Percentiles rank a stretch among this genome's conserved stretches.
These are phyloP conservation scores for Tagetes erecta DNA, from an alignment of 129 eudicot species.

Conservation along the genomic window DNA sequence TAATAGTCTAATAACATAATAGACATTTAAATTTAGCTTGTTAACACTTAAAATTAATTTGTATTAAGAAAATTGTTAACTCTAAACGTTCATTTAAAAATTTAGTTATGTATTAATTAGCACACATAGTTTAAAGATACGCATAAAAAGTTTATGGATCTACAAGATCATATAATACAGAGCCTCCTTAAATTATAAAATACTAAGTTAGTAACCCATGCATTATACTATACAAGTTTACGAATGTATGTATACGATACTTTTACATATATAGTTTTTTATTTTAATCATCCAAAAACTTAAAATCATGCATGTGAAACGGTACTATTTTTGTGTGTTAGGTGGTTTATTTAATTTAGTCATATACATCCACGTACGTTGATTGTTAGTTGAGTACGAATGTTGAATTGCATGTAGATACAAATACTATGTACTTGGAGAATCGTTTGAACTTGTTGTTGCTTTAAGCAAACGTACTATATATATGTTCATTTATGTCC, in stretches of 20 bases:
- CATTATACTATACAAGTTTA: too few relatives aligned
- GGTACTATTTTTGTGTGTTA: not conserved
- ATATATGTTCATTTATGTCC: slow-evolving; percentile 13
- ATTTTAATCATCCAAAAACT: too few relatives aligned
- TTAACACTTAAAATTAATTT: not conserved
- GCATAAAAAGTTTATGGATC: too few relatives aligned
- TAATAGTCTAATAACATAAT: not conserved
- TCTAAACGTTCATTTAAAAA: not conserved
- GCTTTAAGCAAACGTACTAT: slow-evolving; percentile 27
- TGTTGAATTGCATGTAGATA: not conserved
- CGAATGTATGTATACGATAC: too few relatives aligned
- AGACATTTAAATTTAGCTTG: not conserved
- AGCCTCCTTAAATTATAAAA: too few relatives aligned
- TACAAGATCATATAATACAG: too few relatives aligned
- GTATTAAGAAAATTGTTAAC: not conserved
- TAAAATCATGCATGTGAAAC: not conserved
- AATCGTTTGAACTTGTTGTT: slow-evolving; percentile 32
- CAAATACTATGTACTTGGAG: slow-evolving; percentile 27
- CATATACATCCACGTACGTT: not conserved
- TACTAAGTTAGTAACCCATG: too few relatives aligned
- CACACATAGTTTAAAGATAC: not conserved
- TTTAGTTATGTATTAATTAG: not conserved
- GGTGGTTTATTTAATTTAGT: not conserved
- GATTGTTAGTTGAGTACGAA: slow-evolving; percentile 16
- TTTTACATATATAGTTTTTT: too few relatives aligned